These are phyloP conservation scores for Lodderomyces jiufengensis DNA, from an alignment of 1,139 yeast species.

Conservation along the genomic window DNA sequence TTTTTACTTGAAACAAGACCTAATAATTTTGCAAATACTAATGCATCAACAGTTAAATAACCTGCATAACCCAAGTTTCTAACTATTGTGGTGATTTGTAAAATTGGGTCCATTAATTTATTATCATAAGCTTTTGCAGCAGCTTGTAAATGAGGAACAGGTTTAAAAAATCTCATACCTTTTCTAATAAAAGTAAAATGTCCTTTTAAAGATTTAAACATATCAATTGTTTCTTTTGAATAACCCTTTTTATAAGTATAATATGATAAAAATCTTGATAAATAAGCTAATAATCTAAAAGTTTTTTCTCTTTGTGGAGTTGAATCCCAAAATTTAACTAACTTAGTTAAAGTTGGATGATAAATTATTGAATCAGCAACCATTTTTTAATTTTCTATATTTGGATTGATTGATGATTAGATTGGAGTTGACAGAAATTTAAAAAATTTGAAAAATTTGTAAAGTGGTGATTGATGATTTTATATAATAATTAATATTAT, in stretches of 20 bases:
- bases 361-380: conserved; percentile 64
- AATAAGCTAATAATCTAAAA: conserved; percentile 77
- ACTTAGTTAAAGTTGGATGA: conserved; percentile 69
- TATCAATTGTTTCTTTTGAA: conserved; percentile 45
- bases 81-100: conserved; percentile 55
- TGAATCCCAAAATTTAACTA: conserved; percentile 62
- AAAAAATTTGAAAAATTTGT: neutral
- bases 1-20: conserved; percentile 36
- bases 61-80: conserved; percentile 74
- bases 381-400: conserved; percentile 31
- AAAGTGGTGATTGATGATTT: neutral
- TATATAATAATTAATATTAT: neutral
- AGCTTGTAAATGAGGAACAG: conserved; percentile 67
- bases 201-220: conserved; percentile 50
- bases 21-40: conserved; percentile 63
- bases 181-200: conserved; percentile 74
- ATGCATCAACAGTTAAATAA: conserved; percentile 70
- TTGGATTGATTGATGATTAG: no score
- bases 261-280: conserved; percentile 67
- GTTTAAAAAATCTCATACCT: conserved; percentile 82
- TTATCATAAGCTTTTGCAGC: conserved; percentile 70
- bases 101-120: conserved; percentile 64
- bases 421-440: no score
- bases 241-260: conserved; percentile 62
- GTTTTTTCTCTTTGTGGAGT: conserved; percentile 69